Percentiles rank a stretch among this genome's conserved stretches.
Evolutionary conservation across 176 grass and related monocot species (phyloP).

Genomic region (Thalia dealbata): DNA sequence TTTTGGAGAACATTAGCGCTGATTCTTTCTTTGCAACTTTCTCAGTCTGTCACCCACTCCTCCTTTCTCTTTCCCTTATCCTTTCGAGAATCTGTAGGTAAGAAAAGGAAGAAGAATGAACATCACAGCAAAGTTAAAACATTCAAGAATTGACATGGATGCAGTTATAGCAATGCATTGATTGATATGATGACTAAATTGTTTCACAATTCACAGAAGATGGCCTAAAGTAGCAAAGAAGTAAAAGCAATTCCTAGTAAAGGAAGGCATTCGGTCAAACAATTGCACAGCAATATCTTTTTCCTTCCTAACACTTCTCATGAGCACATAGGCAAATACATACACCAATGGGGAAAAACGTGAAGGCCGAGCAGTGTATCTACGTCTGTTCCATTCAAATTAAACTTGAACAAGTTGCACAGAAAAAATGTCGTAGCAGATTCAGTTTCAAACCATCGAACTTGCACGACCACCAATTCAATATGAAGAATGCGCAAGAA

Average conservation of each 20-base stretch:
- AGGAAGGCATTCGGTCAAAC: too few species aligned
- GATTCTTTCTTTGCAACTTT: conserved; percentile 37
- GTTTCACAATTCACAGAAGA: too few species aligned
- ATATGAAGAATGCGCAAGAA: too few species aligned
- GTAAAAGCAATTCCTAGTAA: too few species aligned
- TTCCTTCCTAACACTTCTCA: too few species aligned
- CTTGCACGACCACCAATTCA: too few species aligned
- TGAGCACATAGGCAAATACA: too few species aligned
- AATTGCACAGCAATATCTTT: too few species aligned
- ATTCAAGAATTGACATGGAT: background rate
- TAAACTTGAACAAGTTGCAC: background rate
- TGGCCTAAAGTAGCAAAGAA: too few species aligned
- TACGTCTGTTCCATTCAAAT: background rate
- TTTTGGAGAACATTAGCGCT: conserved; percentile 50
- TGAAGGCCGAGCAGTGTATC: background rate
- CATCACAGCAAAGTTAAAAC: background rate
- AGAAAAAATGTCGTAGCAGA: background rate
- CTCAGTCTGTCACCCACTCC: conserved; percentile 35
- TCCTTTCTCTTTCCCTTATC: conserved; percentile 12
- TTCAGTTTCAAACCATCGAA: too few species aligned
- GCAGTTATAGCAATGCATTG: background rate
- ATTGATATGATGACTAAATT: background rate
- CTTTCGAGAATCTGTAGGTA: background rate
- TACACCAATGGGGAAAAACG: background rate
- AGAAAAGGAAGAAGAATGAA: background rate